Percentiles rank a stretch among this genome's conserved stretches.
These are phyloP conservation scores for Galerina sulciceps DNA, from an alignment of 768 basidiomycete genomes.

Conservation along the genomic window DNA sequence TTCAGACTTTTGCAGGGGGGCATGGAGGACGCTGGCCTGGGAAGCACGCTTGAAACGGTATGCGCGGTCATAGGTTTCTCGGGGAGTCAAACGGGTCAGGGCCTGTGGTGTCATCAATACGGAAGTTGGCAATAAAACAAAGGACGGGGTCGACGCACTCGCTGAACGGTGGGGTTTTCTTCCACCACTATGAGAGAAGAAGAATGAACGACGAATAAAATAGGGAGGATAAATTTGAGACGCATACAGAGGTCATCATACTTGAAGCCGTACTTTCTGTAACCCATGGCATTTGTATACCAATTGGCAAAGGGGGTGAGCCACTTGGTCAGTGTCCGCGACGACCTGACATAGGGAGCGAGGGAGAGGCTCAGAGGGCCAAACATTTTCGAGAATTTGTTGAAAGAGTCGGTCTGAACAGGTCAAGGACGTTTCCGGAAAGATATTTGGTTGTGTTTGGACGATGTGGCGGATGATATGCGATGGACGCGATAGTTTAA, in stretches of 20 bases:
- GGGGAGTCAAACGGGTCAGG: slow-evolving; percentile 75
- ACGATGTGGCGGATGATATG: slow-evolving; percentile 34
- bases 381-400: slow-evolving; percentile 40
- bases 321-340: slow-evolving; percentile 66
- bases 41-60: slow-evolving; percentile 87
- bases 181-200: slow-evolving; percentile 57
- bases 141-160: slow-evolving; percentile 47
- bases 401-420: slow-evolving; percentile 10
- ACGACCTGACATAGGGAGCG: slow-evolving; percentile 75
- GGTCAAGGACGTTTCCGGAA: slow-evolving; percentile 34
- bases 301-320: slow-evolving; percentile 81
- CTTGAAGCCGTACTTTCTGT: slow-evolving; percentile 85
- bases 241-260: slow-evolving; percentile 94
- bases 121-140: background rate
- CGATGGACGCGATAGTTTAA: slow-evolving; percentile 39
- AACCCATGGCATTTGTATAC: slow-evolving; percentile 82
- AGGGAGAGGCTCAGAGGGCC: slow-evolving; percentile 75
- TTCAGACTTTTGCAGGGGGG: slow-evolving; percentile 77
- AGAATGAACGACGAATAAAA: slow-evolving; percentile 4
- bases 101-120: slow-evolving; percentile 56
- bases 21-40: slow-evolving; percentile 80
- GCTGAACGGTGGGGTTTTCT: slow-evolving; percentile 78
- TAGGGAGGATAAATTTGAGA: slow-evolving; percentile 15
- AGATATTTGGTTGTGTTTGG: slow-evolving; percentile 50
- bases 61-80: slow-evolving; percentile 87